Evolutionary conservation across 208 protist species (phyloP).

Genomic region (Paratrypanosoma confusum): DNA sequence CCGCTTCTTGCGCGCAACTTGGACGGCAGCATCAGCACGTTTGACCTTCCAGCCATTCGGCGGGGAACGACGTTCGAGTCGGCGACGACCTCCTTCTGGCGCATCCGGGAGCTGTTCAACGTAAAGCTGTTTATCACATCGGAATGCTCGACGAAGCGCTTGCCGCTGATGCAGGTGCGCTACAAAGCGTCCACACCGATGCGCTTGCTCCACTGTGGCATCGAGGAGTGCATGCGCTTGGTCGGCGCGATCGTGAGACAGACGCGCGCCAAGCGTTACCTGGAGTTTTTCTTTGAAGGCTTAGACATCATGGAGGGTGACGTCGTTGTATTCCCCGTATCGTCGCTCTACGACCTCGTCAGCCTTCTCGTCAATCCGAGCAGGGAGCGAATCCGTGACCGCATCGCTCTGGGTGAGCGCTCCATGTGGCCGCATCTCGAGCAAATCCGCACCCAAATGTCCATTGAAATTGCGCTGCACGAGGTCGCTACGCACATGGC

Average conservation of each 20-base stretch:
- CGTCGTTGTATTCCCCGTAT: constrained; percentile 9
- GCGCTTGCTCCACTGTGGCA: constrained; percentile 5
- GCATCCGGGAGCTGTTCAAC: constrained; percentile 39
- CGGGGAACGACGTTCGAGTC: constrained; percentile 8
- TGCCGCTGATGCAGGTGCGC: constrained; percentile 8
- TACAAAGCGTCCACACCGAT: constrained; percentile 3
- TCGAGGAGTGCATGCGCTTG: constrained; percentile 10
- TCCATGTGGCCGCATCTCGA: constrained; percentile 30
- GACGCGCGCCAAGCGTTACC: constrained; percentile 5
- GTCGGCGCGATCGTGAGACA: constrained; percentile 4
- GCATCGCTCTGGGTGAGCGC: constrained; percentile 21
- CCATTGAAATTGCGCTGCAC: constrained; percentile 22
- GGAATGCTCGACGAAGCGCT: constrained; percentile 18
- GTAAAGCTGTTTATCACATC: constrained; percentile 49
- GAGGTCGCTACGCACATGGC: no score
- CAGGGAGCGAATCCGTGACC: constrained; percentile 6
- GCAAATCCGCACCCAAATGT: constrained; percentile 24
- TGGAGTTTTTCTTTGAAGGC: constrained; percentile 5
- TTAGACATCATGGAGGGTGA: constrained; percentile 4
- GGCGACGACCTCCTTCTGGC: constrained; percentile 16
- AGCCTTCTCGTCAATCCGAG: constrained; percentile 10
- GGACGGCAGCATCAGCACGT: constrained; percentile 19
- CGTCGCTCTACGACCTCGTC: constrained; percentile 5
- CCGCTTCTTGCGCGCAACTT: constrained; percentile 21
- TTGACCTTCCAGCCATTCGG: constrained; percentile 26